Evolutionary conservation across 2,329 filamentous ascomycete species (phyloP), one percentile per base, ranked within the genome.

Genomic region (Rhynchosporium agropyri): DNA sequence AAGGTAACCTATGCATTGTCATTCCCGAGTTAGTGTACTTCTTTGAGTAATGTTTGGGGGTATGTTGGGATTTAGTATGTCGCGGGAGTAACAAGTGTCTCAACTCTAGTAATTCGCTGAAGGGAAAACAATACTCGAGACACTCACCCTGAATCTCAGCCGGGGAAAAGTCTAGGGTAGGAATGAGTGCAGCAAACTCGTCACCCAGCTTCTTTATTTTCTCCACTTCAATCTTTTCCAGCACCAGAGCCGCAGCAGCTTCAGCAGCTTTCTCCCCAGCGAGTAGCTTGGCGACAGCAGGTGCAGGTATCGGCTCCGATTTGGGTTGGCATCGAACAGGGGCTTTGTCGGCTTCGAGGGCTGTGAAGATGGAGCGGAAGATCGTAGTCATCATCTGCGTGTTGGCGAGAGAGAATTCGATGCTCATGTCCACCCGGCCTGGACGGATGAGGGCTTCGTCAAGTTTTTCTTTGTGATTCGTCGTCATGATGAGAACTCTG

Each of bases 401-500:
- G 46, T 65, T 67, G 5, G 72, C 70, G 8, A 73, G 68, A 31
- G 70, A 65, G 72, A 90, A 89, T 59, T 78, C 75, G 13, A 89
- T 79, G 50, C 80, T 81, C 73, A 86, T 78, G 63, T 90, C 86
- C 0, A 89, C 81, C 2, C 86, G 76, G 0, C 87, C 87, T 0
- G 87, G 86, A 0, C 87, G 79, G 29, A 88, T 80, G 1, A 89
- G 77, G 0, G 86, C 86, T 2, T 79, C 74, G 62, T 89, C 86
- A 0, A 89, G 79, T 62, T 83, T 82, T 62, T 88, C 83, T 0
- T 81, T 79, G 62, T 84, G 82, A 67, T 90, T 90, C 0, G 87
- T 89, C 0, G 87, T 90, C 88, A 90, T 90, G 66, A 90, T 83
- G 0, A 90, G 77, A 1, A 90, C 83, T 7, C 86, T 80, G 1